These are phyloP conservation scores for Vanrija sp. DNA, from an alignment of 1,284 basidiomycete species.

Conservation along the genomic window DNA sequence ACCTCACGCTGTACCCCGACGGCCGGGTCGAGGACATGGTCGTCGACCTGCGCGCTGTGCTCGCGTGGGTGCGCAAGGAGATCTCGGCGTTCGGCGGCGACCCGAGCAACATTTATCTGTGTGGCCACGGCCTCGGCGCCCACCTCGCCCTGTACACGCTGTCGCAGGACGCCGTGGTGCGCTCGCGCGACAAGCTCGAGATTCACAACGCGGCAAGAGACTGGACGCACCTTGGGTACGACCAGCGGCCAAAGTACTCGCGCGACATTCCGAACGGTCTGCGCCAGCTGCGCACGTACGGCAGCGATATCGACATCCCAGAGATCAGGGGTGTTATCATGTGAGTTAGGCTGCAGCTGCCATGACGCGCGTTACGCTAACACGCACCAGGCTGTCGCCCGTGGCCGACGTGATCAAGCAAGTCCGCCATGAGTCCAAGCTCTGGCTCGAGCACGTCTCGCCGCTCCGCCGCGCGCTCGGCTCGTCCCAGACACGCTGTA, in stretches of 20 bases:
- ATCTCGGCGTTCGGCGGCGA: slow-evolving; percentile 37
- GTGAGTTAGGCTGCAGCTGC: slow-evolving; percentile 1
- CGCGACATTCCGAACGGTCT: slow-evolving; percentile 22
- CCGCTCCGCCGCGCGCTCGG: slow-evolving; percentile 44
- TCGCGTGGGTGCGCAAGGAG: slow-evolving; percentile 20
- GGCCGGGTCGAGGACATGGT: slow-evolving; percentile 21
- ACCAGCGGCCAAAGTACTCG: background rate
- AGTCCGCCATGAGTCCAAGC: slow-evolving; percentile 39
- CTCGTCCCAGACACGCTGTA: slow-evolving; percentile 43
- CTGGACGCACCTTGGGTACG: slow-evolving; percentile 9
- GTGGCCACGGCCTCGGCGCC: slow-evolving; percentile 46
- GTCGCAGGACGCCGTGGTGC: slow-evolving; percentile 28
- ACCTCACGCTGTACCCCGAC: slow-evolving; percentile 24
- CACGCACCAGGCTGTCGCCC: slow-evolving; percentile 30
- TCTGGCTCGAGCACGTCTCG: slow-evolving; percentile 47
- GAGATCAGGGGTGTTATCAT: slow-evolving; percentile 45
- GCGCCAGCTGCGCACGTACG: slow-evolving; percentile 39
- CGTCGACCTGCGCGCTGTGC: slow-evolving; percentile 17
- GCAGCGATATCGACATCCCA: slow-evolving; percentile 40
- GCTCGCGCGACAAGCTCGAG: slow-evolving; percentile 22
- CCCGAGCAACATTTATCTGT: slow-evolving; percentile 37
- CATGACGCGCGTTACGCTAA: background rate
- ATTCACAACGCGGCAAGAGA: slow-evolving; percentile 15
- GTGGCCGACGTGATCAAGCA: slow-evolving; percentile 50
- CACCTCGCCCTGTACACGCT: slow-evolving; percentile 46